Evolutionary conservation across 2,329 filamentous ascomycete species (phyloP).

Genomic region (Aspergillus nomiae): DNA sequence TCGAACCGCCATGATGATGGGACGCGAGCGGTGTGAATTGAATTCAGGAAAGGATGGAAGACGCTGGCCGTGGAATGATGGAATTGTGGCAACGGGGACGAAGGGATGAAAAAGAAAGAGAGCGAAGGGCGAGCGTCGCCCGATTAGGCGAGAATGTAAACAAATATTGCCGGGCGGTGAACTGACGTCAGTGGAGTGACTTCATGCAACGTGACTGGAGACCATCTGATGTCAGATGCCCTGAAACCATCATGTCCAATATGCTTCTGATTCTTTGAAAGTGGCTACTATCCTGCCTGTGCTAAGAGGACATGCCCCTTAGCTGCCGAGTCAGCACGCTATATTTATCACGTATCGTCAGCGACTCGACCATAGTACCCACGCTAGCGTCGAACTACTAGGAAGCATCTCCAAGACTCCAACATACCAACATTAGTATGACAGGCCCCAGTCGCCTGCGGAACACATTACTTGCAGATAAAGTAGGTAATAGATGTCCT

Average conservation of each 20-base stretch:
- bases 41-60: neutral
- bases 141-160: constrained; percentile 16
- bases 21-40: neutral
- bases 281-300: too few species aligned
- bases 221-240: neutral
- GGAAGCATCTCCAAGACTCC: neutral
- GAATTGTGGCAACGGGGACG: neutral
- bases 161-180: constrained; percentile 20
- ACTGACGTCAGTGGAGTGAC: constrained; percentile 11
- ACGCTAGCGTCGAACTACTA: too few species aligned
- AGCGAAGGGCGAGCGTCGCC: constrained; percentile 22
- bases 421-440: neutral
- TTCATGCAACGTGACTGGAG: too few species aligned
- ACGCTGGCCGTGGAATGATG: neutral
- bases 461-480: neutral
- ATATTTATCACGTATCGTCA: too few species aligned
- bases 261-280: too few species aligned
- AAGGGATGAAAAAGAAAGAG: constrained; percentile 6
- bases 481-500: neutral
- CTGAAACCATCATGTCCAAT: too few species aligned
- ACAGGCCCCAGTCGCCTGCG: neutral
- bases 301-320: too few species aligned
- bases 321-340: too few species aligned
- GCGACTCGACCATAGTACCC: too few species aligned
- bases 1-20: constrained; percentile 38